These are phyloP conservation scores for Omphalotus guepiniiformis DNA, from an alignment of 768 basidiomycete species.

Conservation along the genomic window DNA sequence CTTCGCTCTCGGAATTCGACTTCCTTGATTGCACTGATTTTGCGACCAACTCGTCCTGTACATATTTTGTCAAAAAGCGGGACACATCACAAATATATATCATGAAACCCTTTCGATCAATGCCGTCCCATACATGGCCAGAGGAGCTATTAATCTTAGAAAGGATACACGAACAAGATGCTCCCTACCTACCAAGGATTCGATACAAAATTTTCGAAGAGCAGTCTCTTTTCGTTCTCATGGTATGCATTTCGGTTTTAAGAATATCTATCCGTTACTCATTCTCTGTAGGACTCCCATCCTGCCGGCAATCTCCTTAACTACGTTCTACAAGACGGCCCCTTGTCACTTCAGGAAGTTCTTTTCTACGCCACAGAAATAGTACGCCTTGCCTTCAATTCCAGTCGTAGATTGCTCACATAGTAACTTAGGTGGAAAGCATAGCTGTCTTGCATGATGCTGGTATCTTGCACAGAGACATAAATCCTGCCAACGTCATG, in stretches of 20 bases:
- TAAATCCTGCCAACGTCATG: conserved; percentile 41
- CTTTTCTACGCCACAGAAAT: conserved; percentile 46
- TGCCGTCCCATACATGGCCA: conserved; percentile 15
- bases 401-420: background rate
- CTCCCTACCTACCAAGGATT: conserved; percentile 35
- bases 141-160: conserved; percentile 33
- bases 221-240: conserved; percentile 33
- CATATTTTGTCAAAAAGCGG: conserved; percentile 21
- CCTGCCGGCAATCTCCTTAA: conserved; percentile 26
- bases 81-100: conserved; percentile 30
- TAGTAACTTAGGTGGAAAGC: conserved; percentile 31
- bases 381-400: conserved; percentile 26
- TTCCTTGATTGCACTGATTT: conserved; percentile 17
- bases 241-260: conserved; percentile 24
- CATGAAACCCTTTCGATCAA: conserved; percentile 20
- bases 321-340: conserved; percentile 27
- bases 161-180: conserved; percentile 26
- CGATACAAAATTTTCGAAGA: conserved; percentile 38
- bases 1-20: conserved; percentile 30
- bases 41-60: conserved; percentile 7
- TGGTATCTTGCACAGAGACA: conserved; percentile 43
- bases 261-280: background rate
- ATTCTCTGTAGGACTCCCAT: conserved; percentile 27
- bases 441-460: conserved; percentile 39
- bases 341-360: conserved; percentile 30